These are phyloP conservation scores for Wallacemonas rigidus DNA, from an alignment of 208 protist species.

Conservation along the genomic window DNA sequence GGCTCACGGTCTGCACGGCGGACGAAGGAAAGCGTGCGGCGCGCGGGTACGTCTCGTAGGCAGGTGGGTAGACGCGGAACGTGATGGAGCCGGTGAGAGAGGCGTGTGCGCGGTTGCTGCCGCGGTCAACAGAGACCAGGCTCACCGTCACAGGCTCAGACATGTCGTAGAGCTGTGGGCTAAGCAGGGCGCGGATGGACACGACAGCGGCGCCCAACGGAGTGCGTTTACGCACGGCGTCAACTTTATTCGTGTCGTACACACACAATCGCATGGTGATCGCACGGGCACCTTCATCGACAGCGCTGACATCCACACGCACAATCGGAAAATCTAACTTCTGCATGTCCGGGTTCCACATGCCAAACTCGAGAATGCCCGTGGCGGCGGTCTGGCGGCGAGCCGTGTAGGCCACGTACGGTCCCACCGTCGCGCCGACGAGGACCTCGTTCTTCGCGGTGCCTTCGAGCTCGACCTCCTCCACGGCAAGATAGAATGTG, in stretches of 20 bases:
- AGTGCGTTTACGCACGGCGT: conserved; percentile 27
- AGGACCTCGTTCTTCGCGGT: conserved; percentile 18
- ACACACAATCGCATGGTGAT: conserved; percentile 46
- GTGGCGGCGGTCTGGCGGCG: conserved; percentile 29
- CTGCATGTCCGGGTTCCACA: conserved; percentile 26
- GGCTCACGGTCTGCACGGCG: conserved; percentile 42
- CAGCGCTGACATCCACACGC: conserved; percentile 53
- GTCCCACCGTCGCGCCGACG: conserved; percentile 33
- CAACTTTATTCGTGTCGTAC: conserved; percentile 11
- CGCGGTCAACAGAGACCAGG: conserved; percentile 56
- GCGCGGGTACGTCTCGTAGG: conserved; percentile 60
- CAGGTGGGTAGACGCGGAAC: conserved; percentile 53
- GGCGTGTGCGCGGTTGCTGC: conserved; percentile 46
- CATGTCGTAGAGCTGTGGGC: conserved; percentile 63
- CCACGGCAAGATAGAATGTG: conserved; percentile 68
- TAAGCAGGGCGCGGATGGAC: conserved; percentile 78
- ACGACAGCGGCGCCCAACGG: conserved; percentile 51
- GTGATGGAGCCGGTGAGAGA: conserved; percentile 59
- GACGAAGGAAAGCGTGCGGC: conserved; percentile 38
- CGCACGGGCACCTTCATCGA: conserved; percentile 14
- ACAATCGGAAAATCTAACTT: conserved; percentile 48
- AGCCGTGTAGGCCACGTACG: conserved; percentile 29
- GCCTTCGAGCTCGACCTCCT: conserved; percentile 38
- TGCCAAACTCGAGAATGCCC: conserved; percentile 40
- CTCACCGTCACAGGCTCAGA: conserved; percentile 65